Evolutionary conservation across 2,329 filamentous ascomycete genomes (phyloP).

Genomic region (Aspergillus melleus): DNA sequence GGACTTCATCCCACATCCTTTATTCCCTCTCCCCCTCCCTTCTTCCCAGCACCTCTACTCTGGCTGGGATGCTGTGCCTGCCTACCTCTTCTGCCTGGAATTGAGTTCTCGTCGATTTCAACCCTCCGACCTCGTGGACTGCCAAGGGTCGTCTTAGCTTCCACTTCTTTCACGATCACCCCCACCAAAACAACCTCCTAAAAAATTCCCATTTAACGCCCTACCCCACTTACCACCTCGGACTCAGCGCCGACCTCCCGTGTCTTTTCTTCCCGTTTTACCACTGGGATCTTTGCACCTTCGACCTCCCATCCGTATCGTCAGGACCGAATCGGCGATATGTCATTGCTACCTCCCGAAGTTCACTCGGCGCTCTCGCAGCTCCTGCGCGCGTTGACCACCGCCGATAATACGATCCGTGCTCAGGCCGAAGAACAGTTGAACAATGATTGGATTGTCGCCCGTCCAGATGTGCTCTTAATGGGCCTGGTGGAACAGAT

Average conservation of each 20-base stretch:
- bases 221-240: constrained; percentile 16
- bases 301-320: constrained; percentile 9
- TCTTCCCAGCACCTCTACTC: constrained; percentile 7
- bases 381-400: constrained; percentile 85
- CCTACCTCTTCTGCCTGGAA: constrained; percentile 14
- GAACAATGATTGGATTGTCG: constrained; percentile 82
- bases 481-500: constrained; percentile 96
- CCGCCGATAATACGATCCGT: constrained; percentile 81
- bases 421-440: constrained; percentile 87
- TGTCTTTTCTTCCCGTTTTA: constrained; percentile 9
- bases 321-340: constrained; percentile 43
- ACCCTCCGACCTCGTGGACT: neutral
- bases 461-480: constrained; percentile 80
- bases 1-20: constrained; percentile 11
- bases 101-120: constrained; percentile 6
- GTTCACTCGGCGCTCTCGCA: constrained; percentile 80
- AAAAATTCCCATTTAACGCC: constrained; percentile 15
- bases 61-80: constrained; percentile 29
- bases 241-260: constrained; percentile 16
- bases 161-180: constrained; percentile 8
- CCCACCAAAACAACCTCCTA: constrained; percentile 25
- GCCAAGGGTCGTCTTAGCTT: neutral
- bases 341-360: constrained; percentile 85
- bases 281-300: constrained; percentile 18
- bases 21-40: constrained; percentile 7